Percentiles rank a stretch among this genome's conserved stretches.
Evolutionary conservation across 805 yeast species (phyloP).

Genomic region (Cyberlindnera suaveolens): DNA sequence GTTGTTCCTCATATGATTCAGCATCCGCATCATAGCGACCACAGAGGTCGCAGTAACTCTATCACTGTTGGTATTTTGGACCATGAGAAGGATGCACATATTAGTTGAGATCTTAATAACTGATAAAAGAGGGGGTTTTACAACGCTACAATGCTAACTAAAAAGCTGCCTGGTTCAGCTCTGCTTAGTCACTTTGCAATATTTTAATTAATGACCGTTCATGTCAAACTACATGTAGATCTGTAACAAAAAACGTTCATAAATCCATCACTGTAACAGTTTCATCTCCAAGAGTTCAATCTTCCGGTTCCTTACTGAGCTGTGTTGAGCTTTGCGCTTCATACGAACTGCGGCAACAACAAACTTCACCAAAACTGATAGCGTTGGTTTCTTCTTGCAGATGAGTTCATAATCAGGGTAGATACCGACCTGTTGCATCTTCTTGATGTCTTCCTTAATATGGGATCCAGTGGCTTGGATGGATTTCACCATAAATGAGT

Average conservation of each 20-base stretch:
- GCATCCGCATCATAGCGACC: not conserved
- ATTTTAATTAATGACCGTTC: no score
- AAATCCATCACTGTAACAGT: not conserved
- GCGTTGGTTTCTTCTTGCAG: conserved; percentile 17
- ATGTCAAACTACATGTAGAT: not conserved
- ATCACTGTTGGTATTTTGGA: conserved; percentile 20
- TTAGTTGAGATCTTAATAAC: not conserved
- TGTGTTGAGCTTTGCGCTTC: conserved; percentile 25
- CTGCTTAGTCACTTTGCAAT: no score
- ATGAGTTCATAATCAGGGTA: conserved; percentile 23
- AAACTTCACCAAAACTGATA: conserved; percentile 26
- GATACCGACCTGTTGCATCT: conserved; percentile 22
- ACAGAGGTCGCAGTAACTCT: conserved; percentile 20
- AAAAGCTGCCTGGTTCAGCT: no score
- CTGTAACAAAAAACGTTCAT: not conserved
- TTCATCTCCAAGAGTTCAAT: conserved; percentile 14
- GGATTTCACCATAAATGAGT: conserved; percentile 26
- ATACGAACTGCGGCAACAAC: conserved; percentile 34
- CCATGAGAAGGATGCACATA: not conserved
- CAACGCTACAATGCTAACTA: no score
- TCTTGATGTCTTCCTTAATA: conserved; percentile 21
- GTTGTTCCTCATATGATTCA: conserved; percentile 1
- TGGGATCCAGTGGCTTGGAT: conserved; percentile 22
- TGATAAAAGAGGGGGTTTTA: not conserved
- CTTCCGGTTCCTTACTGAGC: conserved; percentile 15